Evolutionary conservation across 192 early-diverging fungal species (phyloP), one percentile per base, ranked within the genome.

Genomic region (Phlyctochytrium arcticum): DNA sequence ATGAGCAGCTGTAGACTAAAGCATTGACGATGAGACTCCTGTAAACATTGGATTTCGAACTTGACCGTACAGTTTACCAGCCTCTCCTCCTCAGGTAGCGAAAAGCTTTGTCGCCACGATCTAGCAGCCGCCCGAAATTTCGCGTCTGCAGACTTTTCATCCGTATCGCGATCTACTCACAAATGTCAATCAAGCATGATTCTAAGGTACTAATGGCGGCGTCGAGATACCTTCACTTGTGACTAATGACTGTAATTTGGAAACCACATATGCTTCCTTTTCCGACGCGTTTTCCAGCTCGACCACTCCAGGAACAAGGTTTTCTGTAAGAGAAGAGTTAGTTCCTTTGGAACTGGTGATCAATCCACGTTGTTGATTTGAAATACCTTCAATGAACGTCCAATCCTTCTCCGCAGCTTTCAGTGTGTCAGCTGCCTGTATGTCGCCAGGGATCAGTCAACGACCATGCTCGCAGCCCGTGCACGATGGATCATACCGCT

Each of bases 231-330:
- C 87, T 70, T 80, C 88, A 54, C 81, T 86, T 0, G 90, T 86
- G 5, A 94, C 92, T 35, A 93, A 71, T 54, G 92, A 91, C 42
- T 90, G 81, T 64, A 98, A 90, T 71, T 98, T 96, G 10, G 92
- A 90, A 54, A 90, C 76, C 1, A 92, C 90, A 82, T 89, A 98
- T 49, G 88, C 85, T 46, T 92, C 90, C 54, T 89, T 88, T 57
- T 95, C 93, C 8, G 79, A 72, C 3, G 75, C 58, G 73, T 92
- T 86, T 55, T 93, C 91, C 49, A 98, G 76, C 32, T 80, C 84
- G 4, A 67, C 57, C 15, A 96, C 68, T 48, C 87, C 88, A 3
- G 84, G 75, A 47, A 87, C 74, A 3, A 96, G 82, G 69, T 92
- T 92, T 15, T 92, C 90, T 89, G 44, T 23, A 57, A 33, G 56